Base-by-base conservation (phyloP, 2,329 filamentous ascomycete species). In the Phoma sp. region DNA sequence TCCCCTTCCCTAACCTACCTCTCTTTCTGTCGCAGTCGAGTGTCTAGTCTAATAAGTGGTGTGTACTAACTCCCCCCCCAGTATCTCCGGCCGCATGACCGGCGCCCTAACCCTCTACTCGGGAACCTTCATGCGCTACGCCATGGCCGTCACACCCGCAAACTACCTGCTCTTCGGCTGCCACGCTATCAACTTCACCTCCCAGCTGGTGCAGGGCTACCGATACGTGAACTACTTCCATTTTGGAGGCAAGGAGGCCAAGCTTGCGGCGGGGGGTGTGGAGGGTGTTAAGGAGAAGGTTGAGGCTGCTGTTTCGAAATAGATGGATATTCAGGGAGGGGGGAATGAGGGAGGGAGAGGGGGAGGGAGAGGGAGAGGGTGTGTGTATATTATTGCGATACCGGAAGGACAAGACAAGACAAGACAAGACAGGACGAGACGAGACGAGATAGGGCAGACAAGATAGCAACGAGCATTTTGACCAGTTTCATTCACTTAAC, bases 91-190 rank as follows among this genome's bases (percentile, higher is more conserved):
- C 59, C 77, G 78, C 61, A 87, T 88, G 84, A 88, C 86, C 51
- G 77, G 74, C 65, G 83, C 85, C 38, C 80, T 88, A 23, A 77
- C 80, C 61, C 70, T 84, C 71, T 88, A 88, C 79, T 83, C 82
- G 20, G 83, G 73, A 39, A 84, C 83, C 53, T 88, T 88, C 77
- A 87, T 87, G 84, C 85, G 86, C 71, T 88, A 88, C 77, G 77
- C 86, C 53, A 72, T 88, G 58, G 85, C 86, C 57, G 84, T 88
- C 51, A 78, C 78, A 14, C 86, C 86, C 33, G 80, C 79, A 67
- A 88, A 88, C 77, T 87, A 87, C 77, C 84, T 88, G 60, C 83
- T 88, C 50, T 88, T 88, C 74, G 85, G 82, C 61, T 88, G 85
- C 78, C 86, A 88, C 74, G 76, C 84, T 56, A 81, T 87, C 75